These are phyloP conservation scores for Colletotrichum salicis DNA, from an alignment of 2,329 filamentous ascomycete genomes.

Conservation along the genomic window DNA sequence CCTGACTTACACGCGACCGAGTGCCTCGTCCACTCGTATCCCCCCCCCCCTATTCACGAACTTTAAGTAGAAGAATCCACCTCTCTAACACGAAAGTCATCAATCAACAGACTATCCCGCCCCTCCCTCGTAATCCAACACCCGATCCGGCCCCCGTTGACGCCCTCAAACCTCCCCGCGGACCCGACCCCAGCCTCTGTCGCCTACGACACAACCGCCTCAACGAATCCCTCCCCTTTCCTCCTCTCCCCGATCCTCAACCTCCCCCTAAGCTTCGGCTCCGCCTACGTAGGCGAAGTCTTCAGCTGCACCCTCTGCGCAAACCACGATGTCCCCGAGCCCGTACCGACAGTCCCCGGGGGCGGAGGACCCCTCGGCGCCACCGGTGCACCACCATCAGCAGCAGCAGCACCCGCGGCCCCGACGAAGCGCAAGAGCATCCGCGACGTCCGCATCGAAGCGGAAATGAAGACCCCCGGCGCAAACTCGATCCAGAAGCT, in stretches of 20 bases:
- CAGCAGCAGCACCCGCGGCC: not conserved
- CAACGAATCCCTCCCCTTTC: slow-evolving; percentile 63
- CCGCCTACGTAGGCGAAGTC: slow-evolving; percentile 93
- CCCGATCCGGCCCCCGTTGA: slow-evolving; percentile 63
- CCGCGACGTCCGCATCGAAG: slow-evolving; percentile 82
- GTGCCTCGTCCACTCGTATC: not conserved
- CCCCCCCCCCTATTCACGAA: not conserved
- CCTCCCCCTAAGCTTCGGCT: slow-evolving; percentile 90
- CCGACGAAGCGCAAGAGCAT: slow-evolving; percentile 60
- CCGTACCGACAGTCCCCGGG: slow-evolving; percentile 25
- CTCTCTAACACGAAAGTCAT: slow-evolving; percentile 21
- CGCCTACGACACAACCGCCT: slow-evolving; percentile 66
- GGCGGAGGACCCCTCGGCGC: slow-evolving; percentile 1
- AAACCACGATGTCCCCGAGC: slow-evolving; percentile 78
- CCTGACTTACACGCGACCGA: not conserved
- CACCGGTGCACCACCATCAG: not conserved
- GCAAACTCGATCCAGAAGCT: slow-evolving; percentile 69
- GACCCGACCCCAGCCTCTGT: slow-evolving; percentile 73
- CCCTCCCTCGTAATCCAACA: slow-evolving; percentile 80
- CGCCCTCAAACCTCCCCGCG: slow-evolving; percentile 56
- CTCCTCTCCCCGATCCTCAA: slow-evolving; percentile 76
- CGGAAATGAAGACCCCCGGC: slow-evolving; percentile 94
- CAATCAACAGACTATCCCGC: slow-evolving; percentile 76
- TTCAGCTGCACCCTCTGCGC: slow-evolving; percentile 95
- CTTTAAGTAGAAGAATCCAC: too few species aligned